Conservation (phyloP, 495 filamentous ascomycete genomes). For the Talaromyces adpressus region DNA sequence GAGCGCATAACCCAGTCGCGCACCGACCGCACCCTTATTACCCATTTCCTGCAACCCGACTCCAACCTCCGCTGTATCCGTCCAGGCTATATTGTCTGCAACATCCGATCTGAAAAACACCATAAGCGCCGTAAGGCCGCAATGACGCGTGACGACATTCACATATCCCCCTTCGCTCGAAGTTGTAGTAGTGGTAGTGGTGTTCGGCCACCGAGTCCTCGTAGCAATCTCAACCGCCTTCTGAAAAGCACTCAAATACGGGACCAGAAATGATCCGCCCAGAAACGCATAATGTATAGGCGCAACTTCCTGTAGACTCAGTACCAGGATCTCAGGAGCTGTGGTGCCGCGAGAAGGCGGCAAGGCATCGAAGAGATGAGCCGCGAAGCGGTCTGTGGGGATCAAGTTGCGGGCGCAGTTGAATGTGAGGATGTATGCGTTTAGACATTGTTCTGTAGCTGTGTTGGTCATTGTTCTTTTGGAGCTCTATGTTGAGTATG, state of each 20-base stretch:
- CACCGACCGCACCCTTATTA: constrained; percentile 87
- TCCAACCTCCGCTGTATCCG: constrained; percentile 69
- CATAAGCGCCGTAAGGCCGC: constrained; percentile 86
- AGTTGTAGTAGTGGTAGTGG: not conserved
- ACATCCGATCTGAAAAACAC: constrained; percentile 61
- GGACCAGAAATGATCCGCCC: constrained; percentile 69
- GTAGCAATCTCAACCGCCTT: constrained; percentile 65
- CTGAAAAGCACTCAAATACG: constrained; percentile 64
- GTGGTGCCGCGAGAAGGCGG: constrained; percentile 31
- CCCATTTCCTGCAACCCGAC: constrained; percentile 82
- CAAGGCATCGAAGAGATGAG: constrained; percentile 66
- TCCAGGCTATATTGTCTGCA: constrained; percentile 43
- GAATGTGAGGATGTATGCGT: constrained; percentile 75
- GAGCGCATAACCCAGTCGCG: constrained; percentile 54
- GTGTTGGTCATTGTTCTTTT: not conserved
- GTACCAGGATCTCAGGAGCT: constrained; percentile 62
- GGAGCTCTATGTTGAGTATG: not conserved
- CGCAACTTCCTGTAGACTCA: constrained; percentile 85
- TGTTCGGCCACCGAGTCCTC: constrained; percentile 20
- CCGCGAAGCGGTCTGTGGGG: constrained; percentile 55
- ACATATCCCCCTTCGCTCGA: constrained; percentile 29
- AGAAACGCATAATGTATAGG: constrained; percentile 79
- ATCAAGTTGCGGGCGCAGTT: constrained; percentile 74
- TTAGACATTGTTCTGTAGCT: constrained; percentile 24
- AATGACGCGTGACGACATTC: constrained; percentile 53